phyloP scores from a whole-genome alignment of 139 green algal species.

The Bryopsis sp. region DNA sequence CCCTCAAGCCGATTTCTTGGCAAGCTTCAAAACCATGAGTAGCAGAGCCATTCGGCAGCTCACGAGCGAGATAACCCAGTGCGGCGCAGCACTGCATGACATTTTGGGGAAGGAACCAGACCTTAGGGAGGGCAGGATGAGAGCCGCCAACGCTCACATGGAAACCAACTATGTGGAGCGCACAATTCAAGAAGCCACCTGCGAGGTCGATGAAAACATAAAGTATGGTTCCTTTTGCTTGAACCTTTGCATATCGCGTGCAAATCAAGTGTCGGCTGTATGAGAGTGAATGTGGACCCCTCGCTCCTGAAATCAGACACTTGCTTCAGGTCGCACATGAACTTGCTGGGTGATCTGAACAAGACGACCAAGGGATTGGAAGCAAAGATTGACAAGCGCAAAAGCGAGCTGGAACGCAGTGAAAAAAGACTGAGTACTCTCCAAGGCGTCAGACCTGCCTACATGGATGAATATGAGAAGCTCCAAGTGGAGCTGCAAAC shows the following conservation, averaged over 20 bases:
- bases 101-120: constrained; percentile 47
- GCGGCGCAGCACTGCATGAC: constrained; percentile 57
- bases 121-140: constrained; percentile 38
- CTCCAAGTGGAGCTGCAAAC: constrained; percentile 61
- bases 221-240: neutral
- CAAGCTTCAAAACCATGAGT: neutral
- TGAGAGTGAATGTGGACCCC: too few relatives aligned
- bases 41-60: neutral
- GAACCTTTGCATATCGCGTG: too few relatives aligned
- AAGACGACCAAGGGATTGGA: constrained; percentile 51
- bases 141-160: constrained; percentile 49
- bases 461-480: constrained; percentile 79
- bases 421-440: constrained; percentile 66
- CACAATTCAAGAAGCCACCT: constrained; percentile 44
- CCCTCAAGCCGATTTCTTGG: neutral
- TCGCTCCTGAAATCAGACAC: neutral
- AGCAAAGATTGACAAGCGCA: constrained; percentile 48
- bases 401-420: constrained; percentile 61
- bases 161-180: constrained; percentile 57
- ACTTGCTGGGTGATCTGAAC: constrained; percentile 41
- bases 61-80: constrained; percentile 46
- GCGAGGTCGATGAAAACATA: constrained; percentile 23
- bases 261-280: too few relatives aligned
- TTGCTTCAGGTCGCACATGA: neutral
- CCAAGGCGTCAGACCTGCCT: constrained; percentile 57